Conservation (phyloP, 2,329 filamentous ascomycete species). For the Sporothrix globosa region DNA sequence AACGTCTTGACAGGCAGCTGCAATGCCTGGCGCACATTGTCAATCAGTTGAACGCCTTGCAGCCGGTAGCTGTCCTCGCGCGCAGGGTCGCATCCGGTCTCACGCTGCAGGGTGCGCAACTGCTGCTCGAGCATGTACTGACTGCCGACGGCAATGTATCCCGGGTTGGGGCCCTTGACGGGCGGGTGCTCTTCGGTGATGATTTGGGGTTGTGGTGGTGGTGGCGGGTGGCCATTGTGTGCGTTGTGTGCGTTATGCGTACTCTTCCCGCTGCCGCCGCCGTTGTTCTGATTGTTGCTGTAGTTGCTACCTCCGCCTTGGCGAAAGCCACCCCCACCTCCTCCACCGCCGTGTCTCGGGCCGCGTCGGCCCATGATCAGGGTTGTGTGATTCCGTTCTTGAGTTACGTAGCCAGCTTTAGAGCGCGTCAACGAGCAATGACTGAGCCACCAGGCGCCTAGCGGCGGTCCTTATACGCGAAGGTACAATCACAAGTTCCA, state of each 20-base stretch:
- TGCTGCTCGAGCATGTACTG: constrained; percentile 84
- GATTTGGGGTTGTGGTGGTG: constrained; percentile 21
- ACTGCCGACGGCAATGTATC: constrained; percentile 54
- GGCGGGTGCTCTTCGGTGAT: constrained; percentile 33
- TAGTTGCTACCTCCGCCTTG: constrained; percentile 1
- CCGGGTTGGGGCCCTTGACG: constrained; percentile 43
- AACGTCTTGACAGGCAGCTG: constrained; percentile 90
- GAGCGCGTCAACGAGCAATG: background rate
- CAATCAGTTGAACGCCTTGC: constrained; percentile 86
- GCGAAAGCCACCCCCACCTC: constrained; percentile 29
- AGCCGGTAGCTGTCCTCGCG: constrained; percentile 80
- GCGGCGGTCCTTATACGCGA: too few relatives aligned
- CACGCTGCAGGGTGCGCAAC: constrained; percentile 71
- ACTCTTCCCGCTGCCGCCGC: constrained; percentile 5
- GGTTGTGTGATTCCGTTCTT: background rate
- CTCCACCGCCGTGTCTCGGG: constrained; percentile 31
- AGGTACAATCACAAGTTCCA: background rate
- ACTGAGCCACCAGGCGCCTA: background rate
- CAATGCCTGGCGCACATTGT: constrained; percentile 76
- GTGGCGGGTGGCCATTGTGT: background rate
- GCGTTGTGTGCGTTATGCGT: background rate
- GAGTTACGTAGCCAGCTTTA: background rate
- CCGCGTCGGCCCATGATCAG: constrained; percentile 35
- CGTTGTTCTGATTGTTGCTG: background rate
- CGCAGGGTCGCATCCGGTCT: constrained; percentile 71